A percentile compares a stretch with the other conserved stretches of the same genome.
Evolutionary conservation across 1,139 yeast species (phyloP).

Genomic region (Blastobotrys raffinosifermentans): DNA sequence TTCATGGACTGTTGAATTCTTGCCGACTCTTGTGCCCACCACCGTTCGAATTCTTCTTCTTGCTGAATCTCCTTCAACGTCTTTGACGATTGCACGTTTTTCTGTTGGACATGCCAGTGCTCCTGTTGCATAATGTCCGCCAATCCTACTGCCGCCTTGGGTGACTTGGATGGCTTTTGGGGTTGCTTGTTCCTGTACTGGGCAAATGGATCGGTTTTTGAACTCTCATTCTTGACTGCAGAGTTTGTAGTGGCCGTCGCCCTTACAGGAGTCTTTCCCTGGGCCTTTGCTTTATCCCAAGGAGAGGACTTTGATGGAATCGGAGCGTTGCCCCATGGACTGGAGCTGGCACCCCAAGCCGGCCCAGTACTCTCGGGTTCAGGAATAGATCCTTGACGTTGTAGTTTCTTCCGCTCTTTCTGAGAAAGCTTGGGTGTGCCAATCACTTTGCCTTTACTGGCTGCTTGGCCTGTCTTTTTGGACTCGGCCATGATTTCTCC

Average conservation of each 20-base stretch:
- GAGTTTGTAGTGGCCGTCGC: conserved; percentile 4
- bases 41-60: conserved; percentile 70
- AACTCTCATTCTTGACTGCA: neutral
- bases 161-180: conserved; percentile 8
- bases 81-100: conserved; percentile 32
- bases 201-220: conserved; percentile 2
- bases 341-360: conserved; percentile 10
- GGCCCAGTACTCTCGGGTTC: conserved; percentile 3
- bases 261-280: conserved; percentile 11
- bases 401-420: conserved; percentile 44
- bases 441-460: neutral
- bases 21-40: conserved; percentile 68
- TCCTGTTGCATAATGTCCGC: conserved; percentile 44
- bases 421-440: conserved; percentile 38
- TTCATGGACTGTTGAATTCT: no score
- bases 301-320: conserved; percentile 4
- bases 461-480: neutral
- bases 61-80: conserved; percentile 65
- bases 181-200: neutral
- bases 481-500: neutral
- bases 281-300: conserved; percentile 11
- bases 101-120: conserved; percentile 40
- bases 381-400: conserved; percentile 14
- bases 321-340: conserved; percentile 20
- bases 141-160: conserved; percentile 23